Base-by-base conservation (phyloP, 495 filamentous ascomycete genomes). In the Pyrenopolyporus hunteri region DNA sequence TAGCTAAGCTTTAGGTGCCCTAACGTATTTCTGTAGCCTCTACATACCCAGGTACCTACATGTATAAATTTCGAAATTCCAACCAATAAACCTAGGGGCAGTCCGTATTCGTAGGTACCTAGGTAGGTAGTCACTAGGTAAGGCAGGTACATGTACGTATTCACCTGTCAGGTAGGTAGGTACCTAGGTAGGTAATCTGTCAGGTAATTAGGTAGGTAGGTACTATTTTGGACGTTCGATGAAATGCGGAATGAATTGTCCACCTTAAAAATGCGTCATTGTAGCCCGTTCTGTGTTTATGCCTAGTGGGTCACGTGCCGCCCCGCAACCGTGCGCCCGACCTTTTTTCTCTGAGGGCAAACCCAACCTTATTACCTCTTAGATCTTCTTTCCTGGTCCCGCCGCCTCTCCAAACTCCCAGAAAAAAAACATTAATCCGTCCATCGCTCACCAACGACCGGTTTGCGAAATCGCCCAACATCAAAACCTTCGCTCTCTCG, bases 321-420 rank as follows among this genome's bases (percentile, higher is more conserved):
- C 63, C 63, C 63, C 63, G 63, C 63, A 60, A 66, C 63, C 39
- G 63, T 66, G 57, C 57, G 57, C 63, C 63, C 51, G 57, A 66
- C 48, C 57, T 60, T 66, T 65, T 66, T 61, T 28, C 35, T 9
- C 16, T 25, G 42, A 51, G 56, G 42, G 52, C n/a, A 45, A 66
- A 66, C 63, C 63, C 63, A 66, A 66, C 63, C 46, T 52, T 66
- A 52, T 35, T 63, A 59, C 36, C 43, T 55, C 50, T 42, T 63
- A 59, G 44, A 49, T 55, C 50, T 42, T 60, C 51, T 57, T 61
- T 51, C 57, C 57, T 43, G 57, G 57, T 57, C 47, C 63, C 57
- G 62, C 60, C 39, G 50, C 52, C 59, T 63, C 57, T 60, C 51
- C 40, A 61, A 61, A 52, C 46, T 59, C 56, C 53, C 33, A 28